phyloP scores from a whole-genome alignment of 257 asterid genomes.

The Penstemon barbatus region DNA sequence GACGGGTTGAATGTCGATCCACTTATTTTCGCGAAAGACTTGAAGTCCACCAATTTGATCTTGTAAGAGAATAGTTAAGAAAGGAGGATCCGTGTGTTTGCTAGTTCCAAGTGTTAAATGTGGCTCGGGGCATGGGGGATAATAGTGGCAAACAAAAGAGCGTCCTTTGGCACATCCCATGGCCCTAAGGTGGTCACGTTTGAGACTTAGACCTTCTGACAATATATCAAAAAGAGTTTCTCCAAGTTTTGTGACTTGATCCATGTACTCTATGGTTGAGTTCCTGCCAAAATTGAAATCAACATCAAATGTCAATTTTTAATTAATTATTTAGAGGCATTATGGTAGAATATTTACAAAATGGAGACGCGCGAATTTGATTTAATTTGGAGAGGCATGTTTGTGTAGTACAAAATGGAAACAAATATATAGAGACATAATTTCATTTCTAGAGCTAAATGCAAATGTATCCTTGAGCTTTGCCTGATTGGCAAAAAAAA shows the following conservation, averaged over 20 bases:
- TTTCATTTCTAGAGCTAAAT: too few species aligned
- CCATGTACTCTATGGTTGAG: neutral
- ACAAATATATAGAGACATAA: too few species aligned
- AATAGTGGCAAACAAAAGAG: neutral
- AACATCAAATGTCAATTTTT: too few species aligned
- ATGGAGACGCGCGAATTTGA: too few species aligned
- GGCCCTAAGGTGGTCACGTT: neutral
- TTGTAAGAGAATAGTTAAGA: slow-evolving; percentile 7
- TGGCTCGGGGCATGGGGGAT: slow-evolving; percentile 21
- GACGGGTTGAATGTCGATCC: neutral
- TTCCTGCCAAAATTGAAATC: neutral
- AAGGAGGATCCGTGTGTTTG: slow-evolving; percentile 6
- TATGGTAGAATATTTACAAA: too few species aligned
- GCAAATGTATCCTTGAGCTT: too few species aligned
- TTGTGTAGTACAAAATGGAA: too few species aligned
- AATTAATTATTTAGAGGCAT: too few species aligned
- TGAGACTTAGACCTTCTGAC: slow-evolving; percentile 1
- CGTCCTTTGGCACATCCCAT: slow-evolving; percentile 9
- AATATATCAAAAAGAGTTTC: neutral
- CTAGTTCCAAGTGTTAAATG: neutral
- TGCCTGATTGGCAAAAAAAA: too few species aligned
- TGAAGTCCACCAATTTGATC: slow-evolving; percentile 14
- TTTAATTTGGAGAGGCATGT: too few species aligned
- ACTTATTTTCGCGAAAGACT: neutral
- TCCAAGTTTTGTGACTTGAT: neutral